Evolutionary conservation across 73 alveolate species (phyloP).

Genomic region (Symbiodinium natans): DNA sequence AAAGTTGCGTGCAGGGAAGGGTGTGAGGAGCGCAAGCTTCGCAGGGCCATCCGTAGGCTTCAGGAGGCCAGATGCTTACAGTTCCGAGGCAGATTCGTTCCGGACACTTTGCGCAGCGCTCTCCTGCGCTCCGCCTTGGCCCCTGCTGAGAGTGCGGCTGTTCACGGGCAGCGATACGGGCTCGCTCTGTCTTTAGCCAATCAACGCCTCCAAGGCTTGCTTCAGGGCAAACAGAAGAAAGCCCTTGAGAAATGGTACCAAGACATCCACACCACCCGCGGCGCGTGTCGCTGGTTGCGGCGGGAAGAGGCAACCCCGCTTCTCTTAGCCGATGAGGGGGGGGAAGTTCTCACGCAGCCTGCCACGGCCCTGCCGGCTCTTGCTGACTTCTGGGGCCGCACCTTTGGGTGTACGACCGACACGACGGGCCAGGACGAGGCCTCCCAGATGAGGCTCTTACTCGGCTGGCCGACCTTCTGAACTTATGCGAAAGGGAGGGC

Average conservation of each 20-base stretch:
- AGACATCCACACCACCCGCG: background rate
- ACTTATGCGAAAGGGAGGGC: background rate
- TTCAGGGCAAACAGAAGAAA: background rate
- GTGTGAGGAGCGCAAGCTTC: background rate
- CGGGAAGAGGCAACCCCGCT: background rate
- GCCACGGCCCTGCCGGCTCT: background rate
- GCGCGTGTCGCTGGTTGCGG: constrained; percentile 7
- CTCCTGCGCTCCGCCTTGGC: background rate
- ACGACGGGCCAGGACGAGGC: constrained; percentile 9
- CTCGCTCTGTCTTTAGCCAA: background rate
- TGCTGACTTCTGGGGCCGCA: background rate
- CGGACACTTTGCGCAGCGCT: background rate
- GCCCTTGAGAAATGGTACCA: background rate
- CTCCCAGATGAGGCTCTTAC: background rate
- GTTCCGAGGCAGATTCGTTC: background rate
- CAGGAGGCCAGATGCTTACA: background rate
- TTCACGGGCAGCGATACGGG: background rate
- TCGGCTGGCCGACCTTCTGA: background rate
- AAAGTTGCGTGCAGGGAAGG: background rate
- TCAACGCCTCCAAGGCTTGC: background rate
- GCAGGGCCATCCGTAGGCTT: background rate
- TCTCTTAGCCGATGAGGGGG: background rate
- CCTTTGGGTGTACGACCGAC: background rate
- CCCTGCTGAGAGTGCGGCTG: background rate
- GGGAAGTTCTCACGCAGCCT: background rate